These are phyloP conservation scores for Alternaria sp. DNA, from an alignment of 2,329 filamentous ascomycete genomes.

Conservation along the genomic window DNA sequence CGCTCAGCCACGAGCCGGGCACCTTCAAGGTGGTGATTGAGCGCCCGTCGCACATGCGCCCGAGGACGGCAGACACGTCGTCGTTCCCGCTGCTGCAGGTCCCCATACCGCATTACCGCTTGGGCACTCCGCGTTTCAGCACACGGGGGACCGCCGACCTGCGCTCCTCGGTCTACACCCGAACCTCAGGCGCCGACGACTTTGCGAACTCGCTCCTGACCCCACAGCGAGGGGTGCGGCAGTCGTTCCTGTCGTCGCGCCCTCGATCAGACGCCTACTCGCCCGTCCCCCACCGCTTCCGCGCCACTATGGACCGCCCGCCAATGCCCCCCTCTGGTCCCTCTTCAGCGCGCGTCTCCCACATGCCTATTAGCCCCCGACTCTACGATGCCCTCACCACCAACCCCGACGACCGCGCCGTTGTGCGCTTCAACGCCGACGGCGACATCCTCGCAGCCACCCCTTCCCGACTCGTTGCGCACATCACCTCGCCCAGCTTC, in stretches of 20 bases:
- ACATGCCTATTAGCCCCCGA: conserved; percentile 59
- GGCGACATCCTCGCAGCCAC: conserved; percentile 87
- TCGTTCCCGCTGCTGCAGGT: conserved; percentile 70
- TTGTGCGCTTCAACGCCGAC: conserved; percentile 81
- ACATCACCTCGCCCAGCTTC: conserved; percentile 95
- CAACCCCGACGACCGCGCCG: conserved; percentile 78
- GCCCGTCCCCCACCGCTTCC: conserved; percentile 40
- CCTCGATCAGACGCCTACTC: conserved; percentile 48
- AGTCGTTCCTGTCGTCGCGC: conserved; percentile 46
- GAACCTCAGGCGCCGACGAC: conserved; percentile 72
- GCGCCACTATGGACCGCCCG: conserved; percentile 44
- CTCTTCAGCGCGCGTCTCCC: conserved; percentile 46
- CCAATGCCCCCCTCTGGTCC: conserved; percentile 43
- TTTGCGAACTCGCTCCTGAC: conserved; percentile 65
- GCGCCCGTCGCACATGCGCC: conserved; percentile 66
- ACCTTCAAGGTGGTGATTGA: conserved; percentile 84
- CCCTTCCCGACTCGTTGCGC: conserved; percentile 86
- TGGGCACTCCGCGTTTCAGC: conserved; percentile 84
- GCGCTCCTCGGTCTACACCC: conserved; percentile 77
- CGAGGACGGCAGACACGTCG: conserved; percentile 66
- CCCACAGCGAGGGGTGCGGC: conserved; percentile 42
- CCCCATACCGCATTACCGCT: conserved; percentile 80
- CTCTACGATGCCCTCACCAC: conserved; percentile 84
- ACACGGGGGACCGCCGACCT: conserved; percentile 76
- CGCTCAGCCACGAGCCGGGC: conserved; percentile 65